Conservation (phyloP, 2,329 filamentous ascomycete genomes). For the Talaromyces sp. region DNA sequence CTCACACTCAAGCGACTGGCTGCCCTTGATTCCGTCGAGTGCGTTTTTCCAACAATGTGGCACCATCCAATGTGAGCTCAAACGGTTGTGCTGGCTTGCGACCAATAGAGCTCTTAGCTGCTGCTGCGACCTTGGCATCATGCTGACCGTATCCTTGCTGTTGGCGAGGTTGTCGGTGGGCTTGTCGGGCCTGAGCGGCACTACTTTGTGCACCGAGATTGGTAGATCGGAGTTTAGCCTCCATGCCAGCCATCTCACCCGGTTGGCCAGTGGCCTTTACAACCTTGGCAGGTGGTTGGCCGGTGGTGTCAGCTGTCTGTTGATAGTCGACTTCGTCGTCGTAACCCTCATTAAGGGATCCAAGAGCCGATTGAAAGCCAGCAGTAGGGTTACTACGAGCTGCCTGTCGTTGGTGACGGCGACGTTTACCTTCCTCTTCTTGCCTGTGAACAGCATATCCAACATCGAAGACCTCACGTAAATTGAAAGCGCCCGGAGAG, state of each 20-base stretch:
- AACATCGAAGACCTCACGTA: conserved; percentile 96
- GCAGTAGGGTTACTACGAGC: conserved; percentile 56
- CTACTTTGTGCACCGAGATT: conserved; percentile 66
- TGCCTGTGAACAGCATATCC: conserved; percentile 97
- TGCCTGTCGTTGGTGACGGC: conserved; percentile 74
- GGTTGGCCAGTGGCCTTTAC: conserved; percentile 62
- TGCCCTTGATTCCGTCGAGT: conserved; percentile 46
- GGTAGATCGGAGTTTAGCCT: conserved; percentile 84
- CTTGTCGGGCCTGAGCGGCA: conserved; percentile 64
- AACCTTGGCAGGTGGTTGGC: conserved; percentile 64
- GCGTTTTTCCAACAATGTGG: conserved; percentile 79
- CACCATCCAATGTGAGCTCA: conserved; percentile 87
- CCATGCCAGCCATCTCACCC: conserved; percentile 70
- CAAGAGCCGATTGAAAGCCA: conserved; percentile 64
- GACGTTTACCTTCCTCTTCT: conserved; percentile 91
- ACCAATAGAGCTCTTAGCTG: conserved; percentile 78
- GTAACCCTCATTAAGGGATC: conserved; percentile 65
- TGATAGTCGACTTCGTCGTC: conserved; percentile 62
- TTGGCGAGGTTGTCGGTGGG: conserved; percentile 52
- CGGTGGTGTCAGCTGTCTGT: conserved; percentile 50
- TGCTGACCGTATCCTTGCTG: conserved; percentile 82
- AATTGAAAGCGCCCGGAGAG: conserved; percentile 89
- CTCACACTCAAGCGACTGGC: conserved; percentile 27
- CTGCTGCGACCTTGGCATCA: conserved; percentile 78
- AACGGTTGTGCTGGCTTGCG: conserved; percentile 78